These are phyloP conservation scores for Mycena albidolilacea DNA, from an alignment of 768 basidiomycete species.

Conservation along the genomic window DNA sequence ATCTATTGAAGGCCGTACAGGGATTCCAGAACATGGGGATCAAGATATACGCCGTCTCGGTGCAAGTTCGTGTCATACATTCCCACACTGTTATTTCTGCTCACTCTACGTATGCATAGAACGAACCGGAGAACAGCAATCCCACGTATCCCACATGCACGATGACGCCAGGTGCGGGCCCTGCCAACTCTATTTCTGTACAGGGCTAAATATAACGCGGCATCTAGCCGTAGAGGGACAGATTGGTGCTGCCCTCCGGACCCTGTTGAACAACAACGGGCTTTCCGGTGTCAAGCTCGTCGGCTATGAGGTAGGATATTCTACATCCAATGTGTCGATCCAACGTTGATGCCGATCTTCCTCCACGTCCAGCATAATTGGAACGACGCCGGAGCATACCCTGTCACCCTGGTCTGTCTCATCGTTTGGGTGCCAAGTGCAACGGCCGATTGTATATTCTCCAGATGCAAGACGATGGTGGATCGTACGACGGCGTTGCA, in stretches of 20 bases:
- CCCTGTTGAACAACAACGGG: constrained; percentile 74
- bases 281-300: constrained; percentile 73
- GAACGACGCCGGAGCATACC: constrained; percentile 75
- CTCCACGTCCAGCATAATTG: constrained; percentile 77
- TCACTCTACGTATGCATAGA: constrained; percentile 42
- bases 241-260: constrained; percentile 71
- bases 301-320: constrained; percentile 52
- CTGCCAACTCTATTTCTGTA: neutral
- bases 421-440: neutral
- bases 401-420: constrained; percentile 60
- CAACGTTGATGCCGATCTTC: too few relatives aligned
- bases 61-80: constrained; percentile 52
- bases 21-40: constrained; percentile 76
- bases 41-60: constrained; percentile 72
- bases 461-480: constrained; percentile 67
- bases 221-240: constrained; percentile 64
- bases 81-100: neutral
- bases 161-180: constrained; percentile 57
- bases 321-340: neutral
- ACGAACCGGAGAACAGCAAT: constrained; percentile 71
- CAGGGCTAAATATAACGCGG: neutral
- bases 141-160: constrained; percentile 79
- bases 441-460: neutral
- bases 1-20: constrained; percentile 80
- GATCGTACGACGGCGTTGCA: constrained; percentile 73